Conservation (phyloP, 208 protist genomes). For the Phytomonas sp. region DNA sequence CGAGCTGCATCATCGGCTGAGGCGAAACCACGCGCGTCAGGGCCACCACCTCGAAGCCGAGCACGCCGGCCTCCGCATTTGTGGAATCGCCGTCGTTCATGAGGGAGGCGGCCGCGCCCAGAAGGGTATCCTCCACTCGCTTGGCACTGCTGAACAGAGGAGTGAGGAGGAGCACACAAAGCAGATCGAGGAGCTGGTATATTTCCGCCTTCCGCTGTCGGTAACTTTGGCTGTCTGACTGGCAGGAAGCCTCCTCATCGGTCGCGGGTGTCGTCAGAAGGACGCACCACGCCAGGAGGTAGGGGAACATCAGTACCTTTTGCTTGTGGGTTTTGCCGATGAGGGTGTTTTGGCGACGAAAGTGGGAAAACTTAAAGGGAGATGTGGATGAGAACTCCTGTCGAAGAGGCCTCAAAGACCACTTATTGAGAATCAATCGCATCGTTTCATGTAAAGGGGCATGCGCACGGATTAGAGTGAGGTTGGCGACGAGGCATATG, state of each 20-base stretch:
- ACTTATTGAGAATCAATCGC: conserved; percentile 37
- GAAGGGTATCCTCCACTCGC: conserved; percentile 61
- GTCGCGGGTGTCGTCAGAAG: conserved; percentile 30
- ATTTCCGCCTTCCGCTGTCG: conserved; percentile 44
- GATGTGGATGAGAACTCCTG: conserved; percentile 40
- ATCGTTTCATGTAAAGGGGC: conserved; percentile 35
- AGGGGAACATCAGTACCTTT: conserved; percentile 71
- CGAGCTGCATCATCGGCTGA: conserved; percentile 60
- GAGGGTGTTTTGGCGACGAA: conserved; percentile 42
- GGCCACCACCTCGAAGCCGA: conserved; percentile 39
- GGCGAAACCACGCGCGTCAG: conserved; percentile 42
- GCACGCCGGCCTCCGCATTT: conserved; percentile 12
- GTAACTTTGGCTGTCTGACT: neutral
- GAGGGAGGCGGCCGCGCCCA: conserved; percentile 24
- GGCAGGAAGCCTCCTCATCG: neutral
- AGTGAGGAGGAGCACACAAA: conserved; percentile 58
- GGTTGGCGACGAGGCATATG: conserved; percentile 53
- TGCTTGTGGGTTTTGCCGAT: conserved; percentile 79
- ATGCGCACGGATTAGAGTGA: conserved; percentile 60
- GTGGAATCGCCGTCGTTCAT: neutral
- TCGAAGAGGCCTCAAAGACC: conserved; percentile 54
- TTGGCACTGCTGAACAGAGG: conserved; percentile 21
- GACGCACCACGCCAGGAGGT: conserved; percentile 63
- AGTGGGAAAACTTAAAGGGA: conserved; percentile 47
- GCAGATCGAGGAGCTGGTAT: conserved; percentile 59